Base-by-base conservation (phyloP, 1,284 basidiomycete genomes). In the Naganishia liquefaciens region DNA sequence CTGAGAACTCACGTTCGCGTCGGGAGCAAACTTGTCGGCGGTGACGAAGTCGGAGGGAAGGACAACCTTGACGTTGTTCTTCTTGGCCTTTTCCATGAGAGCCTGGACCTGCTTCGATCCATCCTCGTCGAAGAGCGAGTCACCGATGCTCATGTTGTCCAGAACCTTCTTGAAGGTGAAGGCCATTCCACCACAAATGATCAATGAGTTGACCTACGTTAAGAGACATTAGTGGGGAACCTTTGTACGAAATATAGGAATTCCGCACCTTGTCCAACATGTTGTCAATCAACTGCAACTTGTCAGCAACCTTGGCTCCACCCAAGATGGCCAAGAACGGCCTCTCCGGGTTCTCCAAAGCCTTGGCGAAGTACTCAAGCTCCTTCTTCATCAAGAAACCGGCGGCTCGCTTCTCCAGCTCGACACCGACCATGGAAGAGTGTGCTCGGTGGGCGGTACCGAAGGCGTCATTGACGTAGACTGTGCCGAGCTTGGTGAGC, bases 341-440 rank as follows among this genome's bases (percentile, higher is more conserved):
- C 63, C 91, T 83, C 76, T 96, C 93, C 50, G 95, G 95, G 73
- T 84, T 87, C 80, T 99, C 95, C 55, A 99, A 86, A 62, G 92
- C 94, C 83, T 97, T 98, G 64, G 95, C 93, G 79, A 99, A 99
- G 84, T 89, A 99, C 75, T 98, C 94, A 72, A 99, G 88, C 81
- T 99, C 95, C 82, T 98, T 98, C 84, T 95, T 97, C 84, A 99
- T 90, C 71, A 99, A 85, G 84, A 96, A 94, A 54, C 95, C 95
- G 44, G 94, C 87, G 9, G 95, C 95, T 72, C 93, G 87, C 80
- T 95, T 88, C n/a, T 88, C 87, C 43, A 98, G 85, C 79, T 96
- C 86, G 71, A 99, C 85, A 70, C 95, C 95, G 73, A 99, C 96
- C 92, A 99, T 97, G 73, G 91, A 94, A 0, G 95, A 96, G 81